Conservation (phyloP, 768 basidiomycete species). For the Suillus americanus region DNA sequence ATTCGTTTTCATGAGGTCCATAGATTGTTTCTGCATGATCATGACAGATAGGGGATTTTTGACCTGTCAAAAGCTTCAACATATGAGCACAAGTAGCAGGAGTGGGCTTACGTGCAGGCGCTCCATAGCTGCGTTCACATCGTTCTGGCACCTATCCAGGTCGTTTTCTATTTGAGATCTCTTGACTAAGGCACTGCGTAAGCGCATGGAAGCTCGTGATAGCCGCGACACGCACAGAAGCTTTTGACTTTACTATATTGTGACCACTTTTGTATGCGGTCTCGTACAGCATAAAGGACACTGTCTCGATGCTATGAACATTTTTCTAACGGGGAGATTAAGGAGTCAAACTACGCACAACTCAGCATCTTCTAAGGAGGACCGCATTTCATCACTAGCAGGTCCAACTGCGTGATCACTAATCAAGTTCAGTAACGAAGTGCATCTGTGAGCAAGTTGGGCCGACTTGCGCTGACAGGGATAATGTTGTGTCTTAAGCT, state of each 20-base stretch:
- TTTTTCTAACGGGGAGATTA: background rate
- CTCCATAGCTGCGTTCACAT: constrained; percentile 42
- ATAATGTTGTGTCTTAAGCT: constrained; percentile 7
- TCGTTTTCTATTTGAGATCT: constrained; percentile 46
- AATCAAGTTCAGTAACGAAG: constrained; percentile 37
- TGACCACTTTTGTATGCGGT: constrained; percentile 40
- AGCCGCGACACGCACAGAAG: constrained; percentile 34
- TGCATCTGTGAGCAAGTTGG: constrained; percentile 44
- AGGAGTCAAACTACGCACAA: constrained; percentile 33
- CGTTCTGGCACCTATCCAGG: constrained; percentile 41
- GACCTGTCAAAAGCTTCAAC: constrained; percentile 18
- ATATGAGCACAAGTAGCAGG: background rate
- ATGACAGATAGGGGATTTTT: constrained; percentile 21
- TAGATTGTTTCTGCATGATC: constrained; percentile 30
- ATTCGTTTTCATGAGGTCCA: constrained; percentile 26
- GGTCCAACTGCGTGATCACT: constrained; percentile 39
- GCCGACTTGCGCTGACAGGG: constrained; percentile 36
- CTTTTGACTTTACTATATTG: constrained; percentile 37
- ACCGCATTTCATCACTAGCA: constrained; percentile 40
- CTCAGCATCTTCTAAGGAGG: constrained; percentile 42
- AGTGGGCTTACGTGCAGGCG: constrained; percentile 40
- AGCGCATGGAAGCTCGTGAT: background rate
- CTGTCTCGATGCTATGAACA: constrained; percentile 23
- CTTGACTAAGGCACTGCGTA: constrained; percentile 35
- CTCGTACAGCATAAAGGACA: constrained; percentile 40